These are phyloP conservation scores for Taphrina pruni DNA, from an alignment of 1,139 yeast genomes.

Conservation along the genomic window DNA sequence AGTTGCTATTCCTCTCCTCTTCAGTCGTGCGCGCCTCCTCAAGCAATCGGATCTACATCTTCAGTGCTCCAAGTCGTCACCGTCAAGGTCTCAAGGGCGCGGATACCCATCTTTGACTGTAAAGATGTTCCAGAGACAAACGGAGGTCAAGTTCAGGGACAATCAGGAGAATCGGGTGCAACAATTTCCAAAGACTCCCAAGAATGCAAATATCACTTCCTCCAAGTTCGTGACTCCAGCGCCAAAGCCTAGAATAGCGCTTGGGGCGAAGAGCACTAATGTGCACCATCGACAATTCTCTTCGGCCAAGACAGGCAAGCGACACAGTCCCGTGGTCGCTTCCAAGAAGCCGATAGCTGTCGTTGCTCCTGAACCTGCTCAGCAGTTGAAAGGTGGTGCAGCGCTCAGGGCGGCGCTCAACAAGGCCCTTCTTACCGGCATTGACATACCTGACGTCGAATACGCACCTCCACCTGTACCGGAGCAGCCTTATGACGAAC, in stretches of 20 bases:
- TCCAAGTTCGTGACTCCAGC: constrained; percentile 34
- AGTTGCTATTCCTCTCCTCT: too few relatives aligned
- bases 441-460: constrained; percentile 35
- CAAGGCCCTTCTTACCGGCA: constrained; percentile 33
- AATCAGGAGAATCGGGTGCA: constrained; percentile 36
- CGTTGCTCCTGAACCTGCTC: constrained; percentile 16
- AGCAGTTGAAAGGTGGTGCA: constrained; percentile 19
- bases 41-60: too few relatives aligned
- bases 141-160: constrained; percentile 38
- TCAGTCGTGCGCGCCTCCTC: too few relatives aligned
- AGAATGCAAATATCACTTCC: constrained; percentile 12
- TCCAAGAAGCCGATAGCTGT: not conserved
- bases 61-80: too few relatives aligned
- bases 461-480: constrained; percentile 39
- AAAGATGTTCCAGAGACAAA: constrained; percentile 29
- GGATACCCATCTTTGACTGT: too few relatives aligned
- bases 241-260: constrained; percentile 33
- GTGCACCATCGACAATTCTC: constrained; percentile 40
- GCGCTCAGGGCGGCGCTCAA: constrained; percentile 35
- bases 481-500: constrained; percentile 32
- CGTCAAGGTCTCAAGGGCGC: too few relatives aligned
- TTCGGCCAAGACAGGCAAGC: constrained; percentile 38
- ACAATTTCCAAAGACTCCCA: constrained; percentile 38
- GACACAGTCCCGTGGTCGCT: constrained; percentile 28
- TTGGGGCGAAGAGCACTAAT: constrained; percentile 35